Percentiles rank a stretch among this genome's conserved stretches.
Conservation (phyloP, 768 basidiomycete genomes). For the Steccherinum ochraceum region DNA sequence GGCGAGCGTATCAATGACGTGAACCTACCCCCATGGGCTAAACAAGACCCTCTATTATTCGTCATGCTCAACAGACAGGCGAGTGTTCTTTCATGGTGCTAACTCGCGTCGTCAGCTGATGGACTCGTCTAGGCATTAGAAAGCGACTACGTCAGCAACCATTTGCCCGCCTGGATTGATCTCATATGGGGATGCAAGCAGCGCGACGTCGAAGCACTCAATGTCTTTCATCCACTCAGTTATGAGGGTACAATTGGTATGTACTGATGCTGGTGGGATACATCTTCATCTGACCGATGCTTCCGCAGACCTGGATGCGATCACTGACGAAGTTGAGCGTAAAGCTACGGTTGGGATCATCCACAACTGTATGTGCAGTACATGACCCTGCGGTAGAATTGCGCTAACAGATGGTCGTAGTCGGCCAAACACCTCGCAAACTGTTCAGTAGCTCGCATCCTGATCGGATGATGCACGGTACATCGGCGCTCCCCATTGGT, state of each 20-base stretch:
- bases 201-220: conserved; percentile 67
- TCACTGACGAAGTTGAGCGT: conserved; percentile 79
- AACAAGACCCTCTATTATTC: conserved; percentile 77
- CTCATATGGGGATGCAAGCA: conserved; percentile 89
- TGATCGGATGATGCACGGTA: conserved; percentile 61
- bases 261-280: conserved; percentile 8
- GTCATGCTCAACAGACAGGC: conserved; percentile 73
- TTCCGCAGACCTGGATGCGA: conserved; percentile 69
- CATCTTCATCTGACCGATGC: not conserved
- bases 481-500: conserved; percentile 67
- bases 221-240: conserved; percentile 89
- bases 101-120: not conserved
- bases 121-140: conserved; percentile 61
- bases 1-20: conserved; percentile 85
- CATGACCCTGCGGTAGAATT: too few species aligned
- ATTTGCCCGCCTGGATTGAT: conserved; percentile 88
- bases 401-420: too few species aligned
- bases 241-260: conserved; percentile 86
- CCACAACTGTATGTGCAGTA: conserved; percentile 69
- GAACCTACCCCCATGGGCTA: conserved; percentile 87
- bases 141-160: conserved; percentile 78
- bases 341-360: conserved; percentile 94
- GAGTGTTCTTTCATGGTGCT: conserved; percentile 4
- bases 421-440: conserved; percentile 89
- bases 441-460: conserved; percentile 79